A percentile compares a stretch with the other conserved stretches of the same genome.
Conservation (phyloP, 1,139 yeast genomes). For the Pneumocystis wakefieldiae region DNA sequence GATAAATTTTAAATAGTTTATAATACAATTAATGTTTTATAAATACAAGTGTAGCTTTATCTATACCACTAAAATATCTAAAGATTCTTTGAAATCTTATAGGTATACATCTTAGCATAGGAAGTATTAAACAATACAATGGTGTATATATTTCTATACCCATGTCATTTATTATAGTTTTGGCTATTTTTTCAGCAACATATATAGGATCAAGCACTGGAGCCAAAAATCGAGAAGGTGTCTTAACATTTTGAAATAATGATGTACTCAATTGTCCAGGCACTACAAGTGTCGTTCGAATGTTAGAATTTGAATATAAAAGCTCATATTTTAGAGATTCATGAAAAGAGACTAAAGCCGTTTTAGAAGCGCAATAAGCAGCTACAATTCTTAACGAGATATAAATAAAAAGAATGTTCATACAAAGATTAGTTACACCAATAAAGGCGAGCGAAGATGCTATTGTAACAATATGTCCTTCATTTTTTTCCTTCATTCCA, state of each 20-base stretch:
- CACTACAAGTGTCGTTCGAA: slow-evolving; percentile 60
- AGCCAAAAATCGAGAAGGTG: slow-evolving; percentile 63
- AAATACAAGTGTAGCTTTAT: slow-evolving; percentile 23
- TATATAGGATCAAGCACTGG: slow-evolving; percentile 59
- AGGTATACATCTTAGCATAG: slow-evolving; percentile 55
- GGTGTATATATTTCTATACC: slow-evolving; percentile 63
- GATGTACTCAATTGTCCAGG: slow-evolving; percentile 73
- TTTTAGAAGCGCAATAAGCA: slow-evolving; percentile 80
- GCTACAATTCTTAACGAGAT: slow-evolving; percentile 13
- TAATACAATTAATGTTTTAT: neutral
- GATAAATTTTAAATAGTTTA: neutral
- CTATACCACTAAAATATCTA: slow-evolving; percentile 48
- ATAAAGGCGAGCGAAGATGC: slow-evolving; percentile 67
- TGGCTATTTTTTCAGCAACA: slow-evolving; percentile 47
- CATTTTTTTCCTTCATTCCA: slow-evolving; percentile 41
- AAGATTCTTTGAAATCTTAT: slow-evolving; percentile 50
- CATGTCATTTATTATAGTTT: slow-evolving; percentile 43
- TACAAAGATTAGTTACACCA: slow-evolving; percentile 2
- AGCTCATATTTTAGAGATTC: slow-evolving; percentile 65
- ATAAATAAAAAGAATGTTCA: neutral
- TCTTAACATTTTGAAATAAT: slow-evolving; percentile 54
- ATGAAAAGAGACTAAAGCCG: slow-evolving; percentile 71
- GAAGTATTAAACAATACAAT: slow-evolving; percentile 56
- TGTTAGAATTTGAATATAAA: slow-evolving; percentile 42
- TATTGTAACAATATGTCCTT: slow-evolving; percentile 69